phyloP scores from a whole-genome alignment of 2,329 filamentous ascomycete genomes.

The Fusarium nelsonii region DNA sequence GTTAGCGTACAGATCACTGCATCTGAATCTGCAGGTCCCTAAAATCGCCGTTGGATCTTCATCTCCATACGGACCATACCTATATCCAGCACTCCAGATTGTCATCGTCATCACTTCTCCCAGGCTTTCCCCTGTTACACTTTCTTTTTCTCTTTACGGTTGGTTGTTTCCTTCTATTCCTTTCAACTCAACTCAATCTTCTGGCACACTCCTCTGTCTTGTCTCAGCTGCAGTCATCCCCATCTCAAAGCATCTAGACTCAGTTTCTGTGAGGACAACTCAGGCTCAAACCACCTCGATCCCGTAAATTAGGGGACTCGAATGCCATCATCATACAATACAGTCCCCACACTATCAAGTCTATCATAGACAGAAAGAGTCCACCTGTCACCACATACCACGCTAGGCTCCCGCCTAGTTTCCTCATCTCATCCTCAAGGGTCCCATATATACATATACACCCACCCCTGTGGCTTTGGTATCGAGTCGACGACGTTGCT shows the following conservation, averaged over 20 bases:
- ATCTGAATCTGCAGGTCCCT: slow-evolving; percentile 24
- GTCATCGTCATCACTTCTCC: slow-evolving; percentile 20
- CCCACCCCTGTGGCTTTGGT: slow-evolving; percentile 12
- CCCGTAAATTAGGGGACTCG: slow-evolving; percentile 15
- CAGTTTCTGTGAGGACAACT: not conserved
- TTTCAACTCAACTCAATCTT: not conserved
- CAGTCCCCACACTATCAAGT: slow-evolving; percentile 31
- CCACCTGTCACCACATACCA: slow-evolving; percentile 1
- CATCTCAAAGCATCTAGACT: not conserved
- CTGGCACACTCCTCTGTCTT: not conserved
- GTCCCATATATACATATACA: slow-evolving; percentile 19
- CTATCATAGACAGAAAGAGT: not conserved
- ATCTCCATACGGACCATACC: slow-evolving; percentile 5
- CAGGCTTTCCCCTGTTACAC: slow-evolving; percentile 1
- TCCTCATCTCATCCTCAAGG: slow-evolving; percentile 17
- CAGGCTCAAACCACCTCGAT: not conserved
- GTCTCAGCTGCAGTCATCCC: slow-evolving; percentile 18
- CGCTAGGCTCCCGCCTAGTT: slow-evolving; percentile 27
- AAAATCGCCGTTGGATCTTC: slow-evolving; percentile 20
- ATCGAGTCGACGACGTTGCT: slow-evolving; percentile 18
- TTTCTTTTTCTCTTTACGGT: slow-evolving; percentile 1
- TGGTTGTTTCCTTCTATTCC: not conserved
- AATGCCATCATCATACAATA: slow-evolving; percentile 29
- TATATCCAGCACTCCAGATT: not conserved
- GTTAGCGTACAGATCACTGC: slow-evolving; percentile 24